These are phyloP conservation scores for Fomitopsis betulina DNA, from an alignment of 1,284 basidiomycete genomes.

Conservation along the genomic window DNA sequence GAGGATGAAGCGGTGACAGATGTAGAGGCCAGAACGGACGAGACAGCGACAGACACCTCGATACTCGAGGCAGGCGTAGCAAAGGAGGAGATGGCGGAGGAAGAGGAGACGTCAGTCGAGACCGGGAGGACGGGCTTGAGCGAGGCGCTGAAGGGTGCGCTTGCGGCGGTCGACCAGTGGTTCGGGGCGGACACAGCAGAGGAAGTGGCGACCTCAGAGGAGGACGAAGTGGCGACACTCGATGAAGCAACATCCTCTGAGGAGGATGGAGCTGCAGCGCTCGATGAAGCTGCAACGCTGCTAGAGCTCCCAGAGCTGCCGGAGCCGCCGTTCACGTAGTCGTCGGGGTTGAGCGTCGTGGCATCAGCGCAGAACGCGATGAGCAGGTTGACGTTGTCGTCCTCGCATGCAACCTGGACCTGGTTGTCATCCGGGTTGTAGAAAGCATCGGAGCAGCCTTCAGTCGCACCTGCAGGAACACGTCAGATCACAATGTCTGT, in stretches of 20 bases:
- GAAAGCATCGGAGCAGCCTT: slow-evolving; percentile 34
- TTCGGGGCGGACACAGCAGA: background rate
- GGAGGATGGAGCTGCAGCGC: background rate
- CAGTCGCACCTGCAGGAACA: slow-evolving; percentile 19
- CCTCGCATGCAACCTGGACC: slow-evolving; percentile 36
- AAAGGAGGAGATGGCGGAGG: background rate
- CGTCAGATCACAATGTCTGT: background rate
- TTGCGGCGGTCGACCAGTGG: background rate
- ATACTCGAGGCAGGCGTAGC: background rate
- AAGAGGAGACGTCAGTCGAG: background rate
- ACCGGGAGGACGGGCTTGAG: background rate
- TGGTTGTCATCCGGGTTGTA: slow-evolving; percentile 33
- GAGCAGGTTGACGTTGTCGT: slow-evolving; percentile 27
- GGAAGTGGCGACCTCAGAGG: background rate
- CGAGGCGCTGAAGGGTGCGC: background rate
- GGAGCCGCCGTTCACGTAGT: background rate
- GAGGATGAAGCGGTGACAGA: background rate
- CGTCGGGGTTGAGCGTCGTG: slow-evolving; percentile 6
- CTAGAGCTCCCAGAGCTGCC: background rate
- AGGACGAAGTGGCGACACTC: background rate
- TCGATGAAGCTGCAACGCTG: background rate
- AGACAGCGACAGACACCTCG: background rate
- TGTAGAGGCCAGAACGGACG: too few relatives aligned
- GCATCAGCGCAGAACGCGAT: slow-evolving; percentile 31
- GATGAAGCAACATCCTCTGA: background rate